phyloP scores from a whole-genome alignment of 2,329 filamentous ascomycete species.

The Lachnellula cervina region DNA sequence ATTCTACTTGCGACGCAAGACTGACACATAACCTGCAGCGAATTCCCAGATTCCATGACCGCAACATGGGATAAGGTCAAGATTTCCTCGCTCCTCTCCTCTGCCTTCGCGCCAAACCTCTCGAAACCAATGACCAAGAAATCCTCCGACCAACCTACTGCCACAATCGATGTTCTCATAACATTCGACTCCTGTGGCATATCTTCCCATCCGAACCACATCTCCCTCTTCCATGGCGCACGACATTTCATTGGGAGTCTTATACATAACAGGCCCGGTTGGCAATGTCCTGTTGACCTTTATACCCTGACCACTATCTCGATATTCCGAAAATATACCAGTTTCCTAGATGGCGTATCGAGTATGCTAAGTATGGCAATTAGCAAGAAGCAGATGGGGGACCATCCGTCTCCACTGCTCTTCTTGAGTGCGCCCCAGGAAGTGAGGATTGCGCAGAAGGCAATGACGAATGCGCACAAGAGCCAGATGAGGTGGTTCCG shows the following conservation, averaged over 20 bases:
- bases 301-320: constrained; percentile 77
- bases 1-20: constrained; percentile 3
- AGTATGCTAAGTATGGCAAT: constrained; percentile 59
- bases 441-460: constrained; percentile 66
- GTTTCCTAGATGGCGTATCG: constrained; percentile 68
- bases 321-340: constrained; percentile 74
- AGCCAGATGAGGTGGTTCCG: constrained; percentile 99
- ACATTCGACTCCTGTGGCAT: constrained; percentile 85
- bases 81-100: constrained; percentile 65
- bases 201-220: constrained; percentile 89
- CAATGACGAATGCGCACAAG: constrained; percentile 85
- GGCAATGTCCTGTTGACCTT: constrained; percentile 69
- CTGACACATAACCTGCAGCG: constrained; percentile 32
- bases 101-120: constrained; percentile 67
- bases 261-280: constrained; percentile 58
- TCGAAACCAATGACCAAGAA: constrained; percentile 30
- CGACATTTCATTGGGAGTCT: constrained; percentile 65
- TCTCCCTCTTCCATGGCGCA: constrained; percentile 79
- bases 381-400: constrained; percentile 35
- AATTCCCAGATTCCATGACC: constrained; percentile 89
- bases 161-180: constrained; percentile 56
- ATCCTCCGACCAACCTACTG: constrained; percentile 36
- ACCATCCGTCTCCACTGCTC: constrained; percentile 57
- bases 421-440: constrained; percentile 64
- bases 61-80: constrained; percentile 66